These are phyloP conservation scores for Aspergillus kassunensis DNA, from an alignment of 495 filamentous ascomycete species.

Conservation along the genomic window DNA sequence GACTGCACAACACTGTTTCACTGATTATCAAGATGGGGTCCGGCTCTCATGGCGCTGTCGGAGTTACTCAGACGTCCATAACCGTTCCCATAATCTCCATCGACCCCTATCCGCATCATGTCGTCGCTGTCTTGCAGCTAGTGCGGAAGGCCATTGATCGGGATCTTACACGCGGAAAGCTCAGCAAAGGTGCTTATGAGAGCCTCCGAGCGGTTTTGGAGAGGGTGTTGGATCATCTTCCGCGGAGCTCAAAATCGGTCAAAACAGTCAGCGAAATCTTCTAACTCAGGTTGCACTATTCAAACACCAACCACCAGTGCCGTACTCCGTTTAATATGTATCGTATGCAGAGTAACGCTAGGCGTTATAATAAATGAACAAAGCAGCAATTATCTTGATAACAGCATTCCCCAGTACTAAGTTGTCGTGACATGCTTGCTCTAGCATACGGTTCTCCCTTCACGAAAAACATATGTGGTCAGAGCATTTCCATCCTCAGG, in stretches of 20 bases:
- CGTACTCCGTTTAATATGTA: constrained; percentile 1
- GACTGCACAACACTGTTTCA: constrained; percentile 3
- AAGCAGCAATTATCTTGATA: too few species aligned
- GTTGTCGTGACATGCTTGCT: too few species aligned
- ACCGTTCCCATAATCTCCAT: constrained; percentile 1
- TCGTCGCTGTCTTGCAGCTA: constrained; percentile 4
- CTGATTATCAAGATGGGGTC: background rate
- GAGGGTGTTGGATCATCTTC: background rate
- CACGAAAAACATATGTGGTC: too few species aligned
- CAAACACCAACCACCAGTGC: background rate
- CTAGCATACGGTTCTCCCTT: too few species aligned
- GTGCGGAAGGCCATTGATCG: constrained; percentile 1
- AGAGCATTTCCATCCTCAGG: too few species aligned
- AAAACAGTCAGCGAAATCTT: constrained; percentile 1
- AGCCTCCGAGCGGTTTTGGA: background rate
- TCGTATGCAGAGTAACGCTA: too few species aligned
- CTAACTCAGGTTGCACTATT: background rate
- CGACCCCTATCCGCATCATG: constrained; percentile 7
- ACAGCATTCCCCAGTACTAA: too few species aligned
- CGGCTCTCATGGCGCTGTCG: background rate
- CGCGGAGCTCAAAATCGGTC: constrained; percentile 3
- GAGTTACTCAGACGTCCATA: background rate
- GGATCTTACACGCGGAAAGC: background rate
- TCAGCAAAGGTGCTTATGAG: background rate
- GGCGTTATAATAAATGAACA: too few species aligned